Percentiles rank a stretch among this genome's conserved stretches.
Evolutionary conservation across 1,139 yeast genomes (phyloP).

Genomic region (Hansenula lynferdii): DNA sequence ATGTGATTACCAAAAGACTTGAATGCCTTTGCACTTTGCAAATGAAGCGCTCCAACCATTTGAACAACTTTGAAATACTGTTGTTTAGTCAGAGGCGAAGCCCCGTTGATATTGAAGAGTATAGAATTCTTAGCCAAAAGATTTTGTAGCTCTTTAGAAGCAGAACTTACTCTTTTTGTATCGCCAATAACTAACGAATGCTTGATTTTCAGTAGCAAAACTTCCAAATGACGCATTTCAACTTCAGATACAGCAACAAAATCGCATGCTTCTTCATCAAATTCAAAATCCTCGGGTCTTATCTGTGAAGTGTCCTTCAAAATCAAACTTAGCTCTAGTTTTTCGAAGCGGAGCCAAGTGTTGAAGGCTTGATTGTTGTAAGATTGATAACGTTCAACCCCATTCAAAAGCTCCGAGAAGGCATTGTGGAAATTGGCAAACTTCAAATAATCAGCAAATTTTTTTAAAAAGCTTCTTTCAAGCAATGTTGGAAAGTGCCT

Average conservation of each 20-base stretch:
- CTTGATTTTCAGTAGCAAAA: too few species aligned
- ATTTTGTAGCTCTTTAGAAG: too few species aligned
- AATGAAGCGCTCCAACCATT: constrained; percentile 16
- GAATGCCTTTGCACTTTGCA: constrained; percentile 20
- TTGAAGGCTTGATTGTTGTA: constrained; percentile 5
- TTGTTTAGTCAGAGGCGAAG: constrained; percentile 5
- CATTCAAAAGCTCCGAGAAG: constrained; percentile 22
- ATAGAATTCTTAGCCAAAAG: background rate
- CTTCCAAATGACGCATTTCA: too few species aligned
- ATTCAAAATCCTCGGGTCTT: too few species aligned
- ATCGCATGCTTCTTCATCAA: too few species aligned
- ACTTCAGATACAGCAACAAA: too few species aligned
- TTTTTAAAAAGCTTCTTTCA: constrained; percentile 32
- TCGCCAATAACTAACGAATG: too few species aligned
- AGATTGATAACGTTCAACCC: constrained; percentile 7
- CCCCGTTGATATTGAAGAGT: constrained; percentile 11
- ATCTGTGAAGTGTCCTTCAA: too few species aligned
- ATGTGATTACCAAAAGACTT: constrained; percentile 17
- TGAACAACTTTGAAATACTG: constrained; percentile 8
- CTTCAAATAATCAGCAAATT: constrained; percentile 31
- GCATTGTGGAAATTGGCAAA: constrained; percentile 33
- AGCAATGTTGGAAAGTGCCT: constrained; percentile 17
- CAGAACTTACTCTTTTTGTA: too few species aligned
- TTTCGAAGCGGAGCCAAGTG: constrained; percentile 13
- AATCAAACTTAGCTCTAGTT: too few species aligned